These are phyloP conservation scores for Crithidia mellificae DNA, from an alignment of 208 protist species.

Conservation along the genomic window DNA sequence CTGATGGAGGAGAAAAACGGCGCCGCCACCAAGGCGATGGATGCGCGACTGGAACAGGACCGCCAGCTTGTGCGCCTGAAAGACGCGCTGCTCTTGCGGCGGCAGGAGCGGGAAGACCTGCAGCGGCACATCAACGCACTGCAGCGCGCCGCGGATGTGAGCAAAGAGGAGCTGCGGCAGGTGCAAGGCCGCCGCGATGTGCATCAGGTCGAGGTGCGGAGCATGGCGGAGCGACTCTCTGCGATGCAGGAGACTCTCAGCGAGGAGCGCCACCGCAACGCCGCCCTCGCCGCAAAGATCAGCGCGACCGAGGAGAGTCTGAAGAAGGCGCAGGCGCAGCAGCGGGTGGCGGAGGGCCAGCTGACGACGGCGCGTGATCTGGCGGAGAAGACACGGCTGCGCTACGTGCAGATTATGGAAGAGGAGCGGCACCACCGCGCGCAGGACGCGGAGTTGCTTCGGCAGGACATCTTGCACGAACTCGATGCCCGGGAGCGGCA, in stretches of 20 bases:
- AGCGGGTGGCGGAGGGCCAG: conserved; percentile 36
- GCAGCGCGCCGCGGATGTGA: conserved; percentile 55
- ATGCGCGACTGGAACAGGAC: conserved; percentile 37
- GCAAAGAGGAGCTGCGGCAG: conserved; percentile 66
- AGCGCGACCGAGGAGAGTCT: conserved; percentile 40
- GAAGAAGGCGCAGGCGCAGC: conserved; percentile 41
- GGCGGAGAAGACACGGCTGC: conserved; percentile 58
- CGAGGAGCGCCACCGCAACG: conserved; percentile 54
- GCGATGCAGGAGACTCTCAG: conserved; percentile 43
- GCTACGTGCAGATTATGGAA: conserved; percentile 67
- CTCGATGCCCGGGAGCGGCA: conserved; percentile 54
- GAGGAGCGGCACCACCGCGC: conserved; percentile 62
- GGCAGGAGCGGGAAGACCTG: conserved; percentile 76
- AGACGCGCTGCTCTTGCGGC: conserved; percentile 47
- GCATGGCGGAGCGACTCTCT: conserved; percentile 36
- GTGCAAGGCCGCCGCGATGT: conserved; percentile 50
- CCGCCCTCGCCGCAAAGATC: conserved; percentile 39
- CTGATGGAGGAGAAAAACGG: conserved; percentile 65
- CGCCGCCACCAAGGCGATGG: conserved; percentile 35
- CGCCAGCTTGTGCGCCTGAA: conserved; percentile 53
- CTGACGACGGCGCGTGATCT: conserved; percentile 46
- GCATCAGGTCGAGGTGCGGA: conserved; percentile 47
- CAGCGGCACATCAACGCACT: conserved; percentile 69
- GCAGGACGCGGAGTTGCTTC: conserved; percentile 59
- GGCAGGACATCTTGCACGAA: conserved; percentile 65